Base-by-base conservation (phyloP, 495 filamentous ascomycete species). In the Hypoxylon lenormandii region DNA sequence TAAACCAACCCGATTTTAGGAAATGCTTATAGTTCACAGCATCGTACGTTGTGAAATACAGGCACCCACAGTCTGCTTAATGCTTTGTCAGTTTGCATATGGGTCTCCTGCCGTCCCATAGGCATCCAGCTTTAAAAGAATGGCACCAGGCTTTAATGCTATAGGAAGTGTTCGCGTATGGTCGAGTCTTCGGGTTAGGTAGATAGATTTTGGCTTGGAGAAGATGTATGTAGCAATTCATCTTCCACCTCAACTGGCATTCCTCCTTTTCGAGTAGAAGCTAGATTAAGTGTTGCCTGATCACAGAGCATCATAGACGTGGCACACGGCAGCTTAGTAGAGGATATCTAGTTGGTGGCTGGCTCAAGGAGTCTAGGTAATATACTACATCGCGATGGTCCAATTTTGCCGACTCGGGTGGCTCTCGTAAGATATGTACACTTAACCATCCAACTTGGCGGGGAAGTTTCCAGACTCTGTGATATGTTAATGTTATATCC, bases 391-490 rank as follows among this genome's bases (percentile, higher is more conserved):
- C 58, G 60, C 51, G 55, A 45, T 50, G 55, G 38, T 56, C 69
- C 69, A 69, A 64, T 33, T 46, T 54, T 67, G 30, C 53, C 36
- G 52, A 50, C 40, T 53, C 57, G 42, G 30, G 28, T 30, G 62
- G 52, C 59, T 59, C 49, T 73, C 64, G 38, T 48, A 47, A 47
- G 26, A 46, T 43, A 79, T 76, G 33, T 69, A 57, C 43, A 66
- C 22, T 65, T 74, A 76, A 70, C 52, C 74, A 74, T 92, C 90
- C 70, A 92, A 80, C 57, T 84, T 83, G 58, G 82, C 88, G 36
- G 94, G 94, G 86, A 97, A 97, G 81, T 89, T 97, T 76, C 94
- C 94, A 72, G 90, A 88, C 80, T 94, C 94, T 95, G 83, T 64
- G 54, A 36, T 33, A 21, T 64, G 69, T 80, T 63, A 77, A 70